These are phyloP conservation scores for Piloderma croceum DNA, from an alignment of 768 basidiomycete species.

Conservation along the genomic window DNA sequence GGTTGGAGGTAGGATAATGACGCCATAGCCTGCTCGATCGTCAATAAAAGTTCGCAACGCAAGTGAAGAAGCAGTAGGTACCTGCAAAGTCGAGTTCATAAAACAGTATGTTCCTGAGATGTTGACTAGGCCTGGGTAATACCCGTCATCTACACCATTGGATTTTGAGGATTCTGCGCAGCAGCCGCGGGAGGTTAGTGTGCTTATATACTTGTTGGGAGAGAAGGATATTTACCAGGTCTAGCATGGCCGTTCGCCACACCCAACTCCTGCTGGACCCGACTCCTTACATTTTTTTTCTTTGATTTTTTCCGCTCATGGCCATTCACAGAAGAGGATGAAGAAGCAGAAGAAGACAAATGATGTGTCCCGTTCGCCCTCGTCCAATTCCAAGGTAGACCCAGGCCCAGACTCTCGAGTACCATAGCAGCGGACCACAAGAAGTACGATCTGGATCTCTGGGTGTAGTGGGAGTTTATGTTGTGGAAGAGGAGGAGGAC, in stretches of 20 bases:
- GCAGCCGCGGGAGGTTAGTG: neutral
- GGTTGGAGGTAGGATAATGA: slow-evolving; percentile 80
- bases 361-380: too few species aligned
- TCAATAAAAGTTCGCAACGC: slow-evolving; percentile 1
- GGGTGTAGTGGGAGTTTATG: slow-evolving; percentile 7
- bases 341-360: too few species aligned
- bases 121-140: slow-evolving; percentile 91
- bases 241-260: slow-evolving; percentile 1
- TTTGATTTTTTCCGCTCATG: neutral
- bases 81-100: slow-evolving; percentile 95
- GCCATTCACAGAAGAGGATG: neutral
- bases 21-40: slow-evolving; percentile 71
- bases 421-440: slow-evolving; percentile 41
- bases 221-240: neutral
- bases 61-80: slow-evolving; percentile 17
- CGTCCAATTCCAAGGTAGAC: slow-evolving; percentile 67
- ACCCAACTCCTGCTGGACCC: neutral
- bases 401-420: slow-evolving; percentile 49
- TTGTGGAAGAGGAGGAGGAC: slow-evolving; percentile 23
- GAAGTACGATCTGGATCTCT: slow-evolving; percentile 21
- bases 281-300: neutral
- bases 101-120: slow-evolving; percentile 96
- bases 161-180: too few species aligned
- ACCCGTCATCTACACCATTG: slow-evolving; percentile 25
- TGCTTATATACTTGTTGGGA: neutral